A percentile compares a stretch with the other conserved stretches of the same genome.
Evolutionary conservation across 768 basidiomycete genomes (phyloP).

Genomic region (Lentinula raphanica): DNA sequence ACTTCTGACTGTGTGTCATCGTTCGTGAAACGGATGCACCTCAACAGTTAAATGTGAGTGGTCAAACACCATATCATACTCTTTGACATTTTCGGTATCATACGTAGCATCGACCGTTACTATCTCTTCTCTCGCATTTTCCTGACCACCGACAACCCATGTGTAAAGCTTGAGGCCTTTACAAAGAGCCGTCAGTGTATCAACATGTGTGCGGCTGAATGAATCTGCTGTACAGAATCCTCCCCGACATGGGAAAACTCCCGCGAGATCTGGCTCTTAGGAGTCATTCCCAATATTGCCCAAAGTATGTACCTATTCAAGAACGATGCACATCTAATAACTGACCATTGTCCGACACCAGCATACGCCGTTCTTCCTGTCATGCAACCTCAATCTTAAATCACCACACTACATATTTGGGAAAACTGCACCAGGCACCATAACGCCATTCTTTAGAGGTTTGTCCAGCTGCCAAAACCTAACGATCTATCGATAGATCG

Average conservation of each 20-base stretch:
- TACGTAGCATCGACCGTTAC: constrained; percentile 41
- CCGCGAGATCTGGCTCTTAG: too few relatives aligned
- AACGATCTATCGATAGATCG: too few relatives aligned
- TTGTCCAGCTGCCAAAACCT: too few relatives aligned
- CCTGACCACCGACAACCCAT: too few relatives aligned
- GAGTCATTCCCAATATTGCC: background rate
- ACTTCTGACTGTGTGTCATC: constrained; percentile 65
- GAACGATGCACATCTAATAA: too few relatives aligned
- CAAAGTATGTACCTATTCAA: too few relatives aligned
- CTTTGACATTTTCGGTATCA: background rate
- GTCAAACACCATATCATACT: constrained; percentile 22
- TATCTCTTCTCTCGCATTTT: constrained; percentile 57
- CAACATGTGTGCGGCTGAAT: constrained; percentile 5
- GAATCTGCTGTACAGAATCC: constrained; percentile 69
- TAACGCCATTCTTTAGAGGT: too few relatives aligned
- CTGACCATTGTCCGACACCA: constrained; percentile 40
- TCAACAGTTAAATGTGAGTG: constrained; percentile 70
- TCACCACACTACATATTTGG: too few relatives aligned
- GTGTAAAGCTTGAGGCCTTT: too few relatives aligned
- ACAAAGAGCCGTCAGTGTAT: too few relatives aligned
- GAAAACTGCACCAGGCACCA: too few relatives aligned
- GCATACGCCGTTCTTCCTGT: constrained; percentile 55
- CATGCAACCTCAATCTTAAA: too few relatives aligned
- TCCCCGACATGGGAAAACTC: constrained; percentile 42
- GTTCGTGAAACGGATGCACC: constrained; percentile 69